Conservation (phyloP, 495 filamentous ascomycete genomes). For the Niebla homalea region DNA sequence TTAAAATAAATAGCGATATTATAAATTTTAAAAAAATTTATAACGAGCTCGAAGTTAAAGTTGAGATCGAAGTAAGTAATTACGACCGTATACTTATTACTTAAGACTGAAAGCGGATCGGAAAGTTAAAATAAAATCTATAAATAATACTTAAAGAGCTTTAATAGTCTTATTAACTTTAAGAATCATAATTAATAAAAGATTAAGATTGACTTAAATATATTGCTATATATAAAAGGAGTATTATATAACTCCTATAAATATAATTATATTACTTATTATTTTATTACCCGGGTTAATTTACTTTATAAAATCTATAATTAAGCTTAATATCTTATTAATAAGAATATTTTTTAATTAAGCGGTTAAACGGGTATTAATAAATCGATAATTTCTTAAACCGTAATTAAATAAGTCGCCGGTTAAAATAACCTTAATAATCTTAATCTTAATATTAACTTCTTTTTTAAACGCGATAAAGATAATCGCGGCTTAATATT, state of each 20-base stretch:
- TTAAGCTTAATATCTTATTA: background rate
- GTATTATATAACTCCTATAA: constrained; percentile 1
- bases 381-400: constrained; percentile 4
- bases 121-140: background rate
- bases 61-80: background rate
- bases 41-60: background rate
- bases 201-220: background rate
- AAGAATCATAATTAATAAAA: background rate
- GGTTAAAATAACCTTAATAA: background rate
- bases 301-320: constrained; percentile 1
- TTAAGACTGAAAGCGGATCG: background rate
- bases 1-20: background rate
- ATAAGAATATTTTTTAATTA: background rate
- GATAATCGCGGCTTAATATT: background rate
- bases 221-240: background rate
- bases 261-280: constrained; percentile 1
- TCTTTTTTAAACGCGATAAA: constrained; percentile 5
- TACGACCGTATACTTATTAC: background rate
- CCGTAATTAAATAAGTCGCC: background rate
- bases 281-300: background rate
- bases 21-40: background rate
- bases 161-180: background rate
- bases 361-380: background rate
- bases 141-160: background rate
- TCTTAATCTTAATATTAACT: constrained; percentile 1